Evolutionary conservation across 2,329 filamentous ascomycete genomes (phyloP).

Genomic region (Xenosphaeropsis pyriputrescens): DNA sequence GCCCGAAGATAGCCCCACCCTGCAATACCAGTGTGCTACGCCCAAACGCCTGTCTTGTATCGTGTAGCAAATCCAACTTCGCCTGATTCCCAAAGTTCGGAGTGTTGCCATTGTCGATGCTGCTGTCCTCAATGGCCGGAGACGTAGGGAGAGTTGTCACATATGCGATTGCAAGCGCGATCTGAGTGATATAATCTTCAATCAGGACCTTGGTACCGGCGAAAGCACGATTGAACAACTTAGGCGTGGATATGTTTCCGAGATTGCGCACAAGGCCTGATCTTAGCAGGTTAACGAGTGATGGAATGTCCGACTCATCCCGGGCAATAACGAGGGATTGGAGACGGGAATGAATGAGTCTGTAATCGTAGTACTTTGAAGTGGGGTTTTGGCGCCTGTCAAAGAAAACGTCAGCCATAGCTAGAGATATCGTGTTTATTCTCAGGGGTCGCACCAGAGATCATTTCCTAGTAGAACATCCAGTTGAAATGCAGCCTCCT

Average conservation of each 20-base stretch:
- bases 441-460: constrained; percentile 41
- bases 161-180: constrained; percentile 68
- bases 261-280: constrained; percentile 72
- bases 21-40: constrained; percentile 75
- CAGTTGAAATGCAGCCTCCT: constrained; percentile 68
- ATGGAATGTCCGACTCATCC: constrained; percentile 57
- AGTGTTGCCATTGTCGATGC: constrained; percentile 36
- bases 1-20: constrained; percentile 79
- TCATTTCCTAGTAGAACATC: constrained; percentile 71
- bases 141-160: constrained; percentile 52
- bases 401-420: background rate
- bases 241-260: constrained; percentile 76
- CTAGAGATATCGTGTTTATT: constrained; percentile 4
- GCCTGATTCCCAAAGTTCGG: constrained; percentile 34
- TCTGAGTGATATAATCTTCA: constrained; percentile 77
- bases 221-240: constrained; percentile 73
- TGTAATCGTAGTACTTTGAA: constrained; percentile 74
- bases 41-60: constrained; percentile 79
- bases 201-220: constrained; percentile 82
- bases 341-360: constrained; percentile 65
- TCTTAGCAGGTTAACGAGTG: constrained; percentile 65
- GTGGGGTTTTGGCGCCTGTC: constrained; percentile 66
- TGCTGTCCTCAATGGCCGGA: constrained; percentile 23
- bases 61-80: constrained; percentile 76
- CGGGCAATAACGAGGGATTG: constrained; percentile 55